Base-by-base conservation (phyloP, 495 filamentous ascomycete genomes). In the Neohortaea acidophila region DNA sequence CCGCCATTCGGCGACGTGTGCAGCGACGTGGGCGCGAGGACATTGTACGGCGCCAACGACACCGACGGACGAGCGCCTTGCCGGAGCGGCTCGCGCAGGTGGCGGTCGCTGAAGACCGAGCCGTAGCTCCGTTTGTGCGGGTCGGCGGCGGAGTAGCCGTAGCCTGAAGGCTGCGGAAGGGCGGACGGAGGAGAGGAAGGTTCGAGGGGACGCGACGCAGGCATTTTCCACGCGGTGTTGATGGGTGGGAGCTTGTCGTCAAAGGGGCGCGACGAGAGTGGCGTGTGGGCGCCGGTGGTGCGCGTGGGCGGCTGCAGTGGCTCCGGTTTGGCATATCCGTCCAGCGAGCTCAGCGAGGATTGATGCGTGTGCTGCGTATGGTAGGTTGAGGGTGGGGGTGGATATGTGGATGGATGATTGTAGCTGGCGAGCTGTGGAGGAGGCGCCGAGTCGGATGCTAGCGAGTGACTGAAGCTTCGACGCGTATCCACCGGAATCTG, bases 111-210 rank as follows among this genome's bases (percentile, higher is more conserved):
- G 25, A 47, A 36, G 25, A 42, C 39, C 11, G 38, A 13, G 15
- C 40, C 44, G 40, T 46, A 59, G 21, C 52, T 33, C 21, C 58
- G 58, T 35, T 61, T 61, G 14, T 44, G 15, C 7, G 43, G 18
- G 7, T 44, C 28, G 18, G 21, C 26, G 14, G 13, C 12, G n/a
- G 2, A 29, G 14, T 35, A 35, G 6, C 18, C 42, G 22, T 23
- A 29, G n/a, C n/a, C n/a, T 12, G 32, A 13, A 2, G 21, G 20
- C 10, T 31, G 32, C 2, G 41, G 38, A 8, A 21, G 37, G 12
- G 35, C 14, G 2, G 22, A 30, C 17, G 39, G 12, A 10, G 50
- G 50, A 12, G 50, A 51, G 12, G 27, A 34, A 1, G 49, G 38
- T 32, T 52, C 52, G 38, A 43, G 17, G 27, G 8, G 24, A n/a